Percentiles rank a stretch among this genome's conserved stretches.
These are phyloP conservation scores for Ceraceosorus guamensis DNA, from an alignment of 1,284 basidiomycete species.

Conservation along the genomic window DNA sequence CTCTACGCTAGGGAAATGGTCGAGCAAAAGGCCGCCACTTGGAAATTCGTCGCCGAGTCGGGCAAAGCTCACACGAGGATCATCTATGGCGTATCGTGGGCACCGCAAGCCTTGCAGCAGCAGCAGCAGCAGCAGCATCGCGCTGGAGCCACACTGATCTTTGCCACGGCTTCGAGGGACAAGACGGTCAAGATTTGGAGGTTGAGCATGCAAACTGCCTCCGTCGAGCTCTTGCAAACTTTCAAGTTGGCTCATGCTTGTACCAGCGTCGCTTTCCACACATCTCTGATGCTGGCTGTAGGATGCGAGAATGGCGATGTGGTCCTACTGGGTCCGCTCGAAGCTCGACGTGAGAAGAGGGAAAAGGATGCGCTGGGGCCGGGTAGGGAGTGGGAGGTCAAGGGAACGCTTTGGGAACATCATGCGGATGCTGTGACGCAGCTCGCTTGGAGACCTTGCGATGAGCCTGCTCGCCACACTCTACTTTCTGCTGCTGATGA, in stretches of 20 bases:
- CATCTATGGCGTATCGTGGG: slow-evolving; percentile 90
- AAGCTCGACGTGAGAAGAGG: background rate
- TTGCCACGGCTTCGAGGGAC: slow-evolving; percentile 89
- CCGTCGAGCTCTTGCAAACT: slow-evolving; percentile 25
- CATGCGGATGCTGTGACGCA: slow-evolving; percentile 36
- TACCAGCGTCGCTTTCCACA: slow-evolving; percentile 2
- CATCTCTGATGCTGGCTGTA: slow-evolving; percentile 50
- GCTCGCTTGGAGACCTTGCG: slow-evolving; percentile 32
- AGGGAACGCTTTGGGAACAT: slow-evolving; percentile 19
- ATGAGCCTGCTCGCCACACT: too few relatives aligned
- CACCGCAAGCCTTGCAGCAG: slow-evolving; percentile 60
- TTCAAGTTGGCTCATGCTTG: slow-evolving; percentile 10
- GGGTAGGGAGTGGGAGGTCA: too few relatives aligned
- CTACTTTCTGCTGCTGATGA: too few relatives aligned
- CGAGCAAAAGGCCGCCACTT: background rate
- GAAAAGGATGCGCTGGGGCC: slow-evolving; percentile 13
- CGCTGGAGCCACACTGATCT: too few relatives aligned
- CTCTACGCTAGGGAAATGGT: slow-evolving; percentile 57
- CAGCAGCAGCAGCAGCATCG: too few relatives aligned
- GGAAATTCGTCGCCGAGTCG: background rate
- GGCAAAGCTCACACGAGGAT: slow-evolving; percentile 58
- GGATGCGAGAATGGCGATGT: slow-evolving; percentile 93
- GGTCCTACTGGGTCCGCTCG: slow-evolving; percentile 55
- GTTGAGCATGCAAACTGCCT: slow-evolving; percentile 14
- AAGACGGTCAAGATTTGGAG: slow-evolving; percentile 68